These are phyloP conservation scores for Penstemon barbatus DNA, from an alignment of 257 asterid species.

Conservation along the genomic window DNA sequence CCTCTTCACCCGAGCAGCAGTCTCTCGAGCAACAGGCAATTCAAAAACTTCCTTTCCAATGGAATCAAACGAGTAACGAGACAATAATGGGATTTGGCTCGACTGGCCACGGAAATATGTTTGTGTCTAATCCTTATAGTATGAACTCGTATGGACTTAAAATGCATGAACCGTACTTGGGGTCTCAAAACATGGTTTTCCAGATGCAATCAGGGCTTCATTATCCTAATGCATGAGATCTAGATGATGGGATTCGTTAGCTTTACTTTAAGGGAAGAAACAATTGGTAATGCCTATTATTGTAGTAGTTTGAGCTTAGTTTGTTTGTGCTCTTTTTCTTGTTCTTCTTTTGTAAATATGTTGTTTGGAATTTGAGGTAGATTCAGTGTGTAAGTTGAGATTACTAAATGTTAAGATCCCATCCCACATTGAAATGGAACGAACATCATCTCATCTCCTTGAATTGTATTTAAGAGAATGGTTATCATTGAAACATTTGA, in stretches of 20 bases:
- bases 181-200: constrained; percentile 57
- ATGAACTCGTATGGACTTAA: constrained; percentile 45
- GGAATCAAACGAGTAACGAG: constrained; percentile 53
- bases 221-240: constrained; percentile 60
- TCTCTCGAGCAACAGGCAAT: constrained; percentile 27
- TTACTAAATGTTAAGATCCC: constrained; percentile 29
- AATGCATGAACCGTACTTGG: constrained; percentile 49
- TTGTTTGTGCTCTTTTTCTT: constrained; percentile 40
- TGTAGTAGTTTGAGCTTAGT: constrained; percentile 43
- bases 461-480: constrained; percentile 23
- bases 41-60: constrained; percentile 53
- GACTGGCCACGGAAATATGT: constrained; percentile 41
- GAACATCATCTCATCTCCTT: constrained; percentile 13
- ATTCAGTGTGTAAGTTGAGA: constrained; percentile 27
- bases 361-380: constrained; percentile 37
- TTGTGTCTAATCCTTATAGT: constrained; percentile 39
- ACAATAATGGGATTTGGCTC: constrained; percentile 46
- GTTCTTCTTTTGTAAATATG: constrained; percentile 47
- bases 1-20: constrained; percentile 43
- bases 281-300: constrained; percentile 20
- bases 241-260: no score
- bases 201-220: constrained; percentile 69
- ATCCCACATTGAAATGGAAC: constrained; percentile 25
- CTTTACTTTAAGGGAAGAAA: not conserved
- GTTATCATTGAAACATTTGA: not conserved